These are phyloP conservation scores for Gossypium longicalyx DNA, from an alignment of 345 rosid genomes.

Conservation along the genomic window DNA sequence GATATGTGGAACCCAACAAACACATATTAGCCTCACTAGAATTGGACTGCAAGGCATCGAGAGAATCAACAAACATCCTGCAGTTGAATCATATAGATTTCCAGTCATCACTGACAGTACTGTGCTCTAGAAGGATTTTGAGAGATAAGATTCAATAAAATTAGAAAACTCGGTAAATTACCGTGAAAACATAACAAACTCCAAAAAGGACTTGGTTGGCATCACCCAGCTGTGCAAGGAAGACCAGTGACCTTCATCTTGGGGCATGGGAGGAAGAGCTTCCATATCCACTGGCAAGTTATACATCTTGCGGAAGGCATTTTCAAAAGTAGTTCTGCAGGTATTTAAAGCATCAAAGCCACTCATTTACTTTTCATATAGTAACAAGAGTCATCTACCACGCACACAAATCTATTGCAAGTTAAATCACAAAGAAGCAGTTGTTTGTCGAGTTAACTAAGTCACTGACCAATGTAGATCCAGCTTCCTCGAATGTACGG, in stretches of 20 bases:
- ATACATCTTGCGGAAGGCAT: constrained; percentile 79
- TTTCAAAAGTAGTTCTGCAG: constrained; percentile 67
- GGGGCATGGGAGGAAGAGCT: constrained; percentile 95
- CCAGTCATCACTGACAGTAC: background rate
- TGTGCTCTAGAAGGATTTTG: background rate
- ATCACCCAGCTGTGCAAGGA: constrained; percentile 93
- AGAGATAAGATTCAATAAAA: background rate
- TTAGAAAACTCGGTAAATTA: constrained; percentile 17
- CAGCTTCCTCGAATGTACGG: background rate
- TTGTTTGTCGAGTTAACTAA: background rate
- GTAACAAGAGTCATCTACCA: background rate
- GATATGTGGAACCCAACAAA: constrained; percentile 53
- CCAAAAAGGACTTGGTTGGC: constrained; percentile 94
- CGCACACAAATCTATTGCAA: background rate
- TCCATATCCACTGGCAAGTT: constrained; percentile 57
- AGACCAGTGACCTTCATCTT: constrained; percentile 89
- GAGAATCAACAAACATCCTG: constrained; percentile 95
- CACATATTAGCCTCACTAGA: constrained; percentile 39
- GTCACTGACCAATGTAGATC: background rate
- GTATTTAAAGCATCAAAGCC: constrained; percentile 11
- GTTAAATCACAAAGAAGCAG: constrained; percentile 8
- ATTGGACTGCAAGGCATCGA: constrained; percentile 63
- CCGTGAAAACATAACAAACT: constrained; percentile 90
- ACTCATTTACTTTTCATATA: background rate
- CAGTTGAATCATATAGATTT: background rate